Base-by-base conservation (phyloP, 768 basidiomycete genomes). In the Trametes villosa region DNA sequence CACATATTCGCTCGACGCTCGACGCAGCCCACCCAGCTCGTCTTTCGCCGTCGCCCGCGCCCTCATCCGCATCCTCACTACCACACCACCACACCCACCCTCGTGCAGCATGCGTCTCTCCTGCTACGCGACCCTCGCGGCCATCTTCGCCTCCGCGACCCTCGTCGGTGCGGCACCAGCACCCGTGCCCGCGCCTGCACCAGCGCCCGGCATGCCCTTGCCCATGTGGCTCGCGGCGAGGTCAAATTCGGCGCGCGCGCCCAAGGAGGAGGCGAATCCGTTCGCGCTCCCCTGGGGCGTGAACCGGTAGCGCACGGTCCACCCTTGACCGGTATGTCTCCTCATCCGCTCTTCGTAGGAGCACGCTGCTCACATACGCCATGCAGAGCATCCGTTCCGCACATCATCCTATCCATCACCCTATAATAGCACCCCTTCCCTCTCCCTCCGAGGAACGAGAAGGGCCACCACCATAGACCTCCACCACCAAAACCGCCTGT, bases 271-370 rank as follows among this genome's bases (percentile, higher is more conserved):
- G 9, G 58, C 50, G 7, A 26, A 59, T 22, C 58, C 51, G 2
- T 53, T 38, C 34, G 58, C 51, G n/a, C 58, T 59, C 18, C 57
- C 57, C 0, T 58, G 57, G 57, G 40, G 38, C 48, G 46, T 47
- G n/a, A 9, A 22, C 22, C 41, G 9, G 18, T 20, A 41, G 15
- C 40, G 18, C 12, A 20, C 40, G 9, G 6, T 34, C 33, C 33
- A 7, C 33, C 33, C 33, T 34, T n/a, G n/a, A n/a, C n/a, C n/a
- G n/a, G n/a, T n/a, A n/a, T n/a, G n/a, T n/a, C n/a, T n/a, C n/a
- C n/a, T n/a, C n/a, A n/a, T n/a, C n/a, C n/a, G n/a, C n/a, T n/a
- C n/a, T n/a, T n/a, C n/a, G n/a, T n/a, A n/a, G n/a, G n/a, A n/a
- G n/a, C n/a, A n/a, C n/a, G n/a, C n/a, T n/a, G n/a, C n/a, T n/a